Evolutionary conservation across 176 grass and related monocot genomes (phyloP).

Genomic region (Hyparrhenia diplandra): DNA sequence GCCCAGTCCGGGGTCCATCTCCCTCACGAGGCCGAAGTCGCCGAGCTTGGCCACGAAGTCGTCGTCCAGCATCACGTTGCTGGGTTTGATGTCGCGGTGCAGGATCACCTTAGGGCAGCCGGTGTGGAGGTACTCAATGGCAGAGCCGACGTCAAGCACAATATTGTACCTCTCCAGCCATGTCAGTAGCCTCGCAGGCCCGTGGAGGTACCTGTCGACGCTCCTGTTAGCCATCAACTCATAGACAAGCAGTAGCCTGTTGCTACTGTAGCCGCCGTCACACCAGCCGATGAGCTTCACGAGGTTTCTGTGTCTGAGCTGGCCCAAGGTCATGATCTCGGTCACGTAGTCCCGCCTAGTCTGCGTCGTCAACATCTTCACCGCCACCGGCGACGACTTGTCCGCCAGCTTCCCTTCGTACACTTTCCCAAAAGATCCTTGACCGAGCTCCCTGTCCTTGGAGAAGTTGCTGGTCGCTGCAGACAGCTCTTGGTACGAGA

Average conservation of each 20-base stretch:
- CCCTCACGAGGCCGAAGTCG: conserved; percentile 34
- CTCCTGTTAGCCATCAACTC: neutral
- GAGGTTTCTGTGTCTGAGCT: neutral
- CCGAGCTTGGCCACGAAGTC: conserved; percentile 31
- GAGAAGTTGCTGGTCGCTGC: neutral
- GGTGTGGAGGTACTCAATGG: conserved; percentile 11
- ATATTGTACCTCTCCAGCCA: neutral
- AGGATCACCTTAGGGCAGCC: neutral
- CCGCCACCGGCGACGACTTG: neutral
- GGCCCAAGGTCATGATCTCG: conserved; percentile 1
- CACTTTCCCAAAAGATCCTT: conserved; percentile 2
- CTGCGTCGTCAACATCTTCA: neutral
- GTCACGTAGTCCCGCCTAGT: neutral
- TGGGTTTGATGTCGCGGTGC: no score
- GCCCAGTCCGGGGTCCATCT: neutral
- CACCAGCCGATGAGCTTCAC: conserved; percentile 9
- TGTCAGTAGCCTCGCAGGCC: neutral
- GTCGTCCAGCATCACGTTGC: neutral
- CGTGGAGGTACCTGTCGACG: neutral
- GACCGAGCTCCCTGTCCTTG: neutral
- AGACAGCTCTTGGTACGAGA: neutral
- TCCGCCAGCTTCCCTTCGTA: neutral
- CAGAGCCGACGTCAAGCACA: neutral
- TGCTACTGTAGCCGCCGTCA: neutral
- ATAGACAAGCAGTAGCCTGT: neutral